Base-by-base conservation (phyloP, 2,329 filamentous ascomycete species). In the Scedosporium minutisporum region DNA sequence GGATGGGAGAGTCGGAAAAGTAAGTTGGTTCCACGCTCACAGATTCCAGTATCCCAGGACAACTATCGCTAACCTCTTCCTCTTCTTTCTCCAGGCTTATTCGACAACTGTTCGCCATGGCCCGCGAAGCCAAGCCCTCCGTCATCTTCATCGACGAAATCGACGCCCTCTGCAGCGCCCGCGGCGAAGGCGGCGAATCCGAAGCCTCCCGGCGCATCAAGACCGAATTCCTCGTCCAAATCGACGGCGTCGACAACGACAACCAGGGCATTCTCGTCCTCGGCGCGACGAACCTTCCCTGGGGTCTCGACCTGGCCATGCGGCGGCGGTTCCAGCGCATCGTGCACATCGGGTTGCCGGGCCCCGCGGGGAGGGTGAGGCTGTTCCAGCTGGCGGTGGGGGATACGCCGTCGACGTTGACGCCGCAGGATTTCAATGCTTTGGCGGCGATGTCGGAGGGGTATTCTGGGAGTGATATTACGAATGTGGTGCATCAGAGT, bases 1-100 rank as follows among this genome's bases (percentile, higher is more conserved):
- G 95, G 95, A 99, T 99, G 95, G 95, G 95, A 79, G 95, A 99
- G 77, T 96, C 90, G 81, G 95, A 99, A 85, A 86, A 92, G 91
- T 96, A 78, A 65, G 72, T 38, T 42, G 58, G 18, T 21, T 57
- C 16, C 16, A 18, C 27, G 14, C 38, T 33, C 2, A 16, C 66
- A 68, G 33, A 69, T 60, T 6, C 14, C 4, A 9, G 5, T 21
- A 5, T 18, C 16, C 33, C 33, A 3, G 33, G 10, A 12, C 65
- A 14, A 14, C 3, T 3, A 10, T 12, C 33, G 33, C 33, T 38
- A 38, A 38, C 10, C 2, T 14, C 33, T 12, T 38, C 3, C 5
- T 41, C 59, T 44, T 66, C 16, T 18, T 4, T 57, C 6, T 23
- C 58, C 70, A 96, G 92, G 71, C 83, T 99, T 68, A 95, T 99